Base-by-base conservation (phyloP, 495 filamentous ascomycete genomes). In the Lentithecium fluviatile region DNA sequence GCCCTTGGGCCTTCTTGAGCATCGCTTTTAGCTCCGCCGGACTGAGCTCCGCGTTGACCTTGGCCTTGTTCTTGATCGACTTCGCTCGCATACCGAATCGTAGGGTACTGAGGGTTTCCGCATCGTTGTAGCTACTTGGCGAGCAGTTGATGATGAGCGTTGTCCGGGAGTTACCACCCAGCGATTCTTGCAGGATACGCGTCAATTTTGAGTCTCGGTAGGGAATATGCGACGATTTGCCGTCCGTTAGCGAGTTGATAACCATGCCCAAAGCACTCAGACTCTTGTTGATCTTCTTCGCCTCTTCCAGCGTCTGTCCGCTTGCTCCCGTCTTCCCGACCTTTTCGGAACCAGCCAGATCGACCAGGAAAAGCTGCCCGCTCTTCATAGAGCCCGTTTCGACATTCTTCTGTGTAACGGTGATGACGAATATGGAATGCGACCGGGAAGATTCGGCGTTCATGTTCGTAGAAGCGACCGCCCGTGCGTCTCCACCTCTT, bases 231-330 rank as follows among this genome's bases (percentile, higher is more conserved):
- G 86, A 88, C n/a, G 93, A 97, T 89, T 95, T 97, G 68, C 94
- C 94, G 72, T 97, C 95, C 3, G 94, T 97, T 58, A 98, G 79
- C 13, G 92, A 83, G 72, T 98, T 98, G 80, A 98, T 98, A 71
- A 98, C 94, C 91, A 96, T 98, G 70, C 94, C 94, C 25, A 98
- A 80, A 19, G 94, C 91, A 70, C 92, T 96, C 78, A 98, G 82
- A 79, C 91, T 96, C 80, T 96, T 97, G 82, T 98, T 98, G 79
- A 98, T 98, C 80, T 98, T 98, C 79, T 98, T 97, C 24, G 95
- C 94, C 71, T 98, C 94, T 71, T 98, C 94, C 21, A 98, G 81
- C 15, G 95, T 98, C 74, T 98, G 94, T 51, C 94, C 94, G 71
- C 90, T 96, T 66, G 94, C 94, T 63, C 94, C 94, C 13, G 94